These are phyloP conservation scores for Luffa acutangula DNA, from an alignment of 306 rosid species.

Conservation along the genomic window DNA sequence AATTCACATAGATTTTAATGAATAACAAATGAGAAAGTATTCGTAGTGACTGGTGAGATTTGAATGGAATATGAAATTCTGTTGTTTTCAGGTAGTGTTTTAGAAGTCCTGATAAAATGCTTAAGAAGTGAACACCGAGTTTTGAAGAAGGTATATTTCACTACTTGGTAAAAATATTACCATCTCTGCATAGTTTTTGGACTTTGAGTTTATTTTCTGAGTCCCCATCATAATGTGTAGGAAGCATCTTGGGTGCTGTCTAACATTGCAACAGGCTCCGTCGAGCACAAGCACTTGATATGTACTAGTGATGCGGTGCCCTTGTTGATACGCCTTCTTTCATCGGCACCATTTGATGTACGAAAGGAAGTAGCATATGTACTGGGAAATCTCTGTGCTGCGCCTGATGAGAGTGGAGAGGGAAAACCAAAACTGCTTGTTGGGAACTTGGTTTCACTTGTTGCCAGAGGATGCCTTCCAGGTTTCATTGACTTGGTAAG, in stretches of 20 bases:
- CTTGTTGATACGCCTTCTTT: conserved; percentile 54
- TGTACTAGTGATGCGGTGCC: conserved; percentile 56
- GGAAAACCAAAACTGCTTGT: conserved; percentile 55
- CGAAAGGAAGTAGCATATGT: conserved; percentile 91
- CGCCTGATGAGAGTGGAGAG: conserved; percentile 46
- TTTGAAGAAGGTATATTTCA: conserved; percentile 60
- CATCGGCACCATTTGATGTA: conserved; percentile 73
- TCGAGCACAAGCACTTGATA: conserved; percentile 75
- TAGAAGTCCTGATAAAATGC: conserved; percentile 63
- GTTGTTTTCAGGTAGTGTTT: conserved; percentile 49
- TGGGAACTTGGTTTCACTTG: conserved; percentile 74
- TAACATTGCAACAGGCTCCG: conserved; percentile 77
- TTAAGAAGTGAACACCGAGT: conserved; percentile 82
- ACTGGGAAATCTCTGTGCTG: conserved; percentile 83
- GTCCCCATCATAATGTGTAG: conserved; percentile 22
- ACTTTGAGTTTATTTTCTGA: neutral
- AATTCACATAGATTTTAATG: neutral
- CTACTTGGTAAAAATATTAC: neutral
- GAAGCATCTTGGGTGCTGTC: conserved; percentile 96
- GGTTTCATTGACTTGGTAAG: conserved; percentile 81
- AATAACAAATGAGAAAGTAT: neutral
- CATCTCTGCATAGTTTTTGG: neutral
- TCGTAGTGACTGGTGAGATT: neutral
- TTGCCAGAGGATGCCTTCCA: conserved; percentile 64
- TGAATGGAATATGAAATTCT: neutral